Evolutionary conservation across 176 grass and related monocot genomes (phyloP), one percentile per base, ranked within the genome.

Genomic region (Cenchrus purpureus): DNA sequence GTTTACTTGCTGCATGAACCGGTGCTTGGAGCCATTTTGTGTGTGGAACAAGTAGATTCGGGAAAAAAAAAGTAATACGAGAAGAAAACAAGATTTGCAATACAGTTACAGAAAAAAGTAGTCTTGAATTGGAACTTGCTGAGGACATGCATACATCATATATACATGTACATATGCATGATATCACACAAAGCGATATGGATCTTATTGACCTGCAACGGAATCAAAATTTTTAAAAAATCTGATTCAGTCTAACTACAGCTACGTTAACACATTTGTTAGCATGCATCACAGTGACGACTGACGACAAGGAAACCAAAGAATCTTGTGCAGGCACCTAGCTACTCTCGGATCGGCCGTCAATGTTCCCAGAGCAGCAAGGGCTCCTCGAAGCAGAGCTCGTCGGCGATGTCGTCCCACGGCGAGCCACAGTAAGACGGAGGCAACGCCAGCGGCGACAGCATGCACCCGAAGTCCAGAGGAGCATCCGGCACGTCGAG

Each of bases 341-440:
- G 34, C 64, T 70, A 58, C 13, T 17, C 52, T 9, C 69, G 0
- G 3, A 22, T 1, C 19, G 34, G 1, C 34, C 34, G 42, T 90
- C 80, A 91, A 59, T 91, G 75, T 46, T 91, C 85, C 89, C 89
- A 91, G 12, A 91, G 89, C 63, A 76, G 19, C 81, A 91, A 51
- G 14, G 89, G 85, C 65, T 88, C 89, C 71, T 68, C 85, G 37
- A 91, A 50, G 76, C 51, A 65, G 63, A 76, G 34, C 20, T 76
- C 71, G 42, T 81, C 85, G 48, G 19, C 53, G 56, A 63, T 12
- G 71, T 43, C 81, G 3, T 85, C 85, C 89, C 89, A 88, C 64
- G 64, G 76, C 19, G 76, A 88, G 12, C 48, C 71, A 11, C 55
- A 81, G 5, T 56, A 91, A 0, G 25, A 84, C 22, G 62, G 59